Percentiles rank a stretch among this genome's conserved stretches.
Conservation (phyloP, 2,329 filamentous ascomycete genomes). For the Thelonectria olida region DNA sequence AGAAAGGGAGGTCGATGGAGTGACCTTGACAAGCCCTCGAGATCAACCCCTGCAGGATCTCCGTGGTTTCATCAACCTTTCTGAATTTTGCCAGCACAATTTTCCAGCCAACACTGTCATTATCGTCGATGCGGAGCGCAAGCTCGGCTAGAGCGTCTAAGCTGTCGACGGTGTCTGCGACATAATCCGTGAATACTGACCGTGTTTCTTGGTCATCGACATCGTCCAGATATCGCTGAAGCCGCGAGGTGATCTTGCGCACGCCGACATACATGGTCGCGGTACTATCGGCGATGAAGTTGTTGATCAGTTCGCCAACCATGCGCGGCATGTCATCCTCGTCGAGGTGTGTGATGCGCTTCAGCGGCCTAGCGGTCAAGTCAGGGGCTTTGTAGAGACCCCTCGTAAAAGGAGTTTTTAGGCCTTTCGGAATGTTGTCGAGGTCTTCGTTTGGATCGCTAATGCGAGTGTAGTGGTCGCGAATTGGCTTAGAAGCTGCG, state of each 20-base stretch:
- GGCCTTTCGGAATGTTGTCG: background rate
- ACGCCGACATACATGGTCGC: conserved; percentile 26
- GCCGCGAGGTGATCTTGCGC: conserved; percentile 27
- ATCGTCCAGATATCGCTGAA: conserved; percentile 31
- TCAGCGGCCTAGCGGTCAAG: conserved; percentile 2
- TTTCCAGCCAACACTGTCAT: too few species aligned
- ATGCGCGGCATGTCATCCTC: conserved; percentile 16
- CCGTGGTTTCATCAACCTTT: too few species aligned
- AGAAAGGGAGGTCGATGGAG: conserved; percentile 25
- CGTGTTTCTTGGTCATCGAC: conserved; percentile 16
- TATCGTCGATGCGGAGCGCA: conserved; percentile 31
- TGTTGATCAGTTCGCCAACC: conserved; percentile 33
- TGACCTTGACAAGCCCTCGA: background rate
- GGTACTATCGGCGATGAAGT: conserved; percentile 28
- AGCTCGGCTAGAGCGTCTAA: conserved; percentile 33
- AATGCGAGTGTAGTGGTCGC: conserved; percentile 19
- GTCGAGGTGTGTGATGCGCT: background rate
- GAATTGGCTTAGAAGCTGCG: conserved; percentile 29
- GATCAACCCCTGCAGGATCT: background rate
- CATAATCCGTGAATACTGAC: conserved; percentile 30
- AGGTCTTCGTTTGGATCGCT: background rate
- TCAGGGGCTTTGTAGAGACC: conserved; percentile 5
- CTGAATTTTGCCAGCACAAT: too few species aligned
- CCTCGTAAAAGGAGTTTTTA: conserved; percentile 1
- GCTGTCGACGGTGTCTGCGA: conserved; percentile 31